A percentile compares a stretch with the other conserved stretches of the same genome.
These are phyloP conservation scores for Podospora comata DNA, from an alignment of 495 filamentous ascomycete genomes.

Conservation along the genomic window DNA sequence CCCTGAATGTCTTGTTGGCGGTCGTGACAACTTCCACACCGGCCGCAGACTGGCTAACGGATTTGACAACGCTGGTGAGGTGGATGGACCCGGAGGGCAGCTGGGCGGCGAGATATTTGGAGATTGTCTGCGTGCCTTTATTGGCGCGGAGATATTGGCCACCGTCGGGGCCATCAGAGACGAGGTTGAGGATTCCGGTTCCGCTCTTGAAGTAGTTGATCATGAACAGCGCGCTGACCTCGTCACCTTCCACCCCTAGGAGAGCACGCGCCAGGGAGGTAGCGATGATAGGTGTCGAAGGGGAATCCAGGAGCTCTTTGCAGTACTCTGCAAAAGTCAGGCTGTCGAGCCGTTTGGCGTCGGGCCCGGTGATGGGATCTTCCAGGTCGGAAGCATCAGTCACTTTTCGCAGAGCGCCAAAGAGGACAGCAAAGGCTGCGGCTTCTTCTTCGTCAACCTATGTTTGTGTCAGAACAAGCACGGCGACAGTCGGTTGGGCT, in stretches of 20 bases:
- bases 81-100: neutral
- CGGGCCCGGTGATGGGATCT: neutral
- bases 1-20: neutral
- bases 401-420: neutral
- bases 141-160: neutral
- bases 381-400: neutral
- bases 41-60: neutral
- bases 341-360: neutral
- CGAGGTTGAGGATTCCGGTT: constrained; percentile 42
- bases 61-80: neutral
- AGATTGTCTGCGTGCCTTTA: neutral
- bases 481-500: neutral
- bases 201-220: constrained; percentile 49
- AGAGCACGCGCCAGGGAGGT: constrained; percentile 42
- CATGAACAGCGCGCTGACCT: constrained; percentile 47
- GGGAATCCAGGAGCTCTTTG: neutral
- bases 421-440: neutral
- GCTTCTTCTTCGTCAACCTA: neutral
- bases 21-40: neutral
- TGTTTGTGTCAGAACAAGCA: neutral
- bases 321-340: neutral
- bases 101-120: neutral
- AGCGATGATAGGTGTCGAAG: constrained; percentile 16
- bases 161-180: constrained; percentile 37
- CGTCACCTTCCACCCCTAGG: constrained; percentile 41